Evolutionary conservation across 306 rosid species (phyloP).

Genomic region (Lablab purpureus): DNA sequence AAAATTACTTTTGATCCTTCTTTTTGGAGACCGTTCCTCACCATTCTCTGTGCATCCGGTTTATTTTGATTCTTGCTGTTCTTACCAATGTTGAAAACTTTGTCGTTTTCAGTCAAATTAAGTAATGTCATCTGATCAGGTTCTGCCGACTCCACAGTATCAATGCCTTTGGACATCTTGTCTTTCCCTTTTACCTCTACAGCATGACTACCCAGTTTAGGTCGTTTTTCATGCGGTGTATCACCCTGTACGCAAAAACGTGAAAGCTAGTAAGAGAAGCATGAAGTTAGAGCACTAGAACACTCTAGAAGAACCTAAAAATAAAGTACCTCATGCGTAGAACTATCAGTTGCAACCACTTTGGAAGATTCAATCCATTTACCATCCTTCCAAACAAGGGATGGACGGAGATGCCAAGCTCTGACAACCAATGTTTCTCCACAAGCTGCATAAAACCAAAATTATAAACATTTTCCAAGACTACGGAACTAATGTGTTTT

Average conservation of each 20-base stretch:
- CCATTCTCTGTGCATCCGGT: slow-evolving; percentile 58
- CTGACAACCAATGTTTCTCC: slow-evolving; percentile 80
- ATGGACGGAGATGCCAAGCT: slow-evolving; percentile 96
- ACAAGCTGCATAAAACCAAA: slow-evolving; percentile 61
- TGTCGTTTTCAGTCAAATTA: slow-evolving; percentile 70
- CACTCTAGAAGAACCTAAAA: slow-evolving; percentile 22
- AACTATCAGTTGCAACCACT: slow-evolving; percentile 52
- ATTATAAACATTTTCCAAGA: slow-evolving; percentile 35
- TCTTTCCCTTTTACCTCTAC: slow-evolving; percentile 70
- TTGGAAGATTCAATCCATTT: slow-evolving; percentile 78
- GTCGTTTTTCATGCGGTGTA: slow-evolving; percentile 86
- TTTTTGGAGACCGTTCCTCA: slow-evolving; percentile 80
- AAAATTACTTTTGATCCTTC: slow-evolving; percentile 82
- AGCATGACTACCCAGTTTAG: slow-evolving; percentile 63
- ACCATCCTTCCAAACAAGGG: slow-evolving; percentile 92
- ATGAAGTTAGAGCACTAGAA: slow-evolving; percentile 22
- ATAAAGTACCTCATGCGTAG: slow-evolving; percentile 68
- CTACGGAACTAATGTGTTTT: background rate
- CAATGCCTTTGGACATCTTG: slow-evolving; percentile 51
- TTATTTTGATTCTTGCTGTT: slow-evolving; percentile 64
- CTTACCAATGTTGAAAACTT: slow-evolving; percentile 81
- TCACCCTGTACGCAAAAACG: slow-evolving; percentile 67
- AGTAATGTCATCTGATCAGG: slow-evolving; percentile 60
- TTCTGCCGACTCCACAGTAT: slow-evolving; percentile 54
- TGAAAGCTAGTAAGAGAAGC: slow-evolving; percentile 44